Evolutionary conservation across 805 yeast species (phyloP), one percentile per base, ranked within the genome.

Genomic region (Wickerhamiella domercqiae): DNA sequence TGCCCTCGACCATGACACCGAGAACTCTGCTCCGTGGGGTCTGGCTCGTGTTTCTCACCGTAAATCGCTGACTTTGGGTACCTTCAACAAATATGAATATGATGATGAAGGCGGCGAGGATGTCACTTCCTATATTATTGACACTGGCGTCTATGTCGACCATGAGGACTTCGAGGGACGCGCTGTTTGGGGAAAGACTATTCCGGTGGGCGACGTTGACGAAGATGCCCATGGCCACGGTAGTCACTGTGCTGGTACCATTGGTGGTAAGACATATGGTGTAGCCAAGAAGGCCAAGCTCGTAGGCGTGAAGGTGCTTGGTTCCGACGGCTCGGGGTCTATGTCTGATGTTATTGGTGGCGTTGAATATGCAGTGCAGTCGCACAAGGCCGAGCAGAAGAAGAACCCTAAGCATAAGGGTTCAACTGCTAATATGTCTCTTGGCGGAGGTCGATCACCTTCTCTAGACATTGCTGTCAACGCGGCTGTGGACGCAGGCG

Each of bases 391-490:
- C 36, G 49, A 47, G 39, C 33, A 43, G 49, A 35, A 43, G 37
- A 64, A 77, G 28, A 87, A 79, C 57, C 44, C 46, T 37, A 46
- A 47, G 40, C 44, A 42, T 41, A 52, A 54, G 47, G 57, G 57
- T 29, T 52, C 61, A n/a, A 55, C 62, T 32, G 90, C 87, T 64
- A 82, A 84, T 87, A 50, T 50, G 54, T 84, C 95, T 13, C 67
- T 86, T 42, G 94, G 94, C 52, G 95, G 95, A 57, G 93, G 93
- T 52, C 78, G 75, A 53, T 80, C 94, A 3, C 79, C 83, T 36
- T 75, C 94, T 6, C 70, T 86, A 49, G 93, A 83, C 54, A 50
- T 75, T 57, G 94, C 94, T 39, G 93, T 81, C 33, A 74, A 81
- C 49, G 94, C 94, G 32, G 95, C 93, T 29, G 83, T 81, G 7